Evolutionary conservation across 768 basidiomycete species (phyloP).

Genomic region (Mycena kentingensis): DNA sequence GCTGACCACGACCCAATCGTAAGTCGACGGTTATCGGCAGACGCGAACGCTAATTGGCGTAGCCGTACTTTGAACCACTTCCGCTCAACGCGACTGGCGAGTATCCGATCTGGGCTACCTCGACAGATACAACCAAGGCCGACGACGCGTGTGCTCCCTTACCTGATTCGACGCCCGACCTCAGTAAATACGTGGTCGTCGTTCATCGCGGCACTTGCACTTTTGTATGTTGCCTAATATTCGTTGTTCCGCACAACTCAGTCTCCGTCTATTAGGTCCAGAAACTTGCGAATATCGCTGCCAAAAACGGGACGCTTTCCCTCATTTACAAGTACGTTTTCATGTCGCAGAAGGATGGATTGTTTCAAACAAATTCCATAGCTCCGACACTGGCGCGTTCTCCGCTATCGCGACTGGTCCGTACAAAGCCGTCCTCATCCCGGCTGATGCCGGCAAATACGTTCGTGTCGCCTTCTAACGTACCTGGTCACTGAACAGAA

Average conservation of each 20-base stretch:
- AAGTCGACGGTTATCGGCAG: neutral
- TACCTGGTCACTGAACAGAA: neutral
- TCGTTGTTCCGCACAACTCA: neutral
- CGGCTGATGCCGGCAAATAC: conserved; percentile 36
- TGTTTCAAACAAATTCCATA: neutral
- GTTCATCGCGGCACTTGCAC: conserved; percentile 47
- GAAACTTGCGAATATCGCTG: conserved; percentile 41
- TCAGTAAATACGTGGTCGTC: conserved; percentile 40
- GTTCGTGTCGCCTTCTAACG: neutral
- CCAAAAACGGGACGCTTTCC: conserved; percentile 34
- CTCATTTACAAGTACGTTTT: conserved; percentile 41
- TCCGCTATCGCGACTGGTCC: conserved; percentile 26
- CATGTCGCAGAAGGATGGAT: conserved; percentile 7
- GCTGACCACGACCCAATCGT: conserved; percentile 17
- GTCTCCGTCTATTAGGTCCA: conserved; percentile 25
- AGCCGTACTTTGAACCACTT: conserved; percentile 39
- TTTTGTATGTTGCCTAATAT: conserved; percentile 28
- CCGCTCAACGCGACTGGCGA: conserved; percentile 37
- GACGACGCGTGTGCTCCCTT: conserved; percentile 46
- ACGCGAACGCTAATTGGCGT: neutral
- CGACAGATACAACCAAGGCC: conserved; percentile 36
- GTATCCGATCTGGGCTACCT: conserved; percentile 43
- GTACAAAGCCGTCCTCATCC: conserved; percentile 37
- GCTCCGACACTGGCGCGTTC: conserved; percentile 16
- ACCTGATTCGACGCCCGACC: conserved; percentile 40